phyloP scores from a whole-genome alignment of 1,139 yeast genomes.

The Pichia kudriavzevii region DNA sequence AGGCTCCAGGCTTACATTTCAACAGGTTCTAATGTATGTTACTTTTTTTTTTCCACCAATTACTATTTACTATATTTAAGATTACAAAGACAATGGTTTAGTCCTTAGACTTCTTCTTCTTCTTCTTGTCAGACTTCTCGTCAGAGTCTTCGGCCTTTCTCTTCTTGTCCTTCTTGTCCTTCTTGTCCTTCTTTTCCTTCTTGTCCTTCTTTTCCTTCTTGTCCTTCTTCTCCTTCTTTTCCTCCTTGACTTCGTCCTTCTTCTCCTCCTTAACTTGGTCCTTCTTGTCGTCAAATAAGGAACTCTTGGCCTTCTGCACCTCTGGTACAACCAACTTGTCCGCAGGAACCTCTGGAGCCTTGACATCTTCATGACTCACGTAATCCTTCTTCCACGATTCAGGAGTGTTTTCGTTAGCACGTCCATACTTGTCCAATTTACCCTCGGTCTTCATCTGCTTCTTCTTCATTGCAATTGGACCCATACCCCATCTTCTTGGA shows the following conservation, averaged over 20 bases:
- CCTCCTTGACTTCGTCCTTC: slow-evolving; percentile 27
- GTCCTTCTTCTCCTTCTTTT: slow-evolving; percentile 37
- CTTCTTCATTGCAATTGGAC: slow-evolving; percentile 98
- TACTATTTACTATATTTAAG: too few relatives aligned
- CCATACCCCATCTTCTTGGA: slow-evolving; percentile 99
- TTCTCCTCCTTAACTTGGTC: slow-evolving; percentile 31
- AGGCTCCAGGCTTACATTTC: too few relatives aligned
- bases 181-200: slow-evolving; percentile 52
- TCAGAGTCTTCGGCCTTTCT: slow-evolving; percentile 47
- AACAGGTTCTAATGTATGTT: too few relatives aligned
- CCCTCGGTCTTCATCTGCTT: slow-evolving; percentile 97
- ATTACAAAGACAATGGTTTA: too few relatives aligned
- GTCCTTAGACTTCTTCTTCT: slow-evolving; percentile 30
- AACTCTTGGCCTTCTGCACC: slow-evolving; percentile 41
- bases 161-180: slow-evolving; percentile 46
- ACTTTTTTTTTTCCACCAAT: too few relatives aligned
- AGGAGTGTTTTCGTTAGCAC: slow-evolving; percentile 90
- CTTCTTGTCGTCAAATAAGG: slow-evolving; percentile 29
- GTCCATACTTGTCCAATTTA: slow-evolving; percentile 91
- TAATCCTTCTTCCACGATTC: slow-evolving; percentile 84
- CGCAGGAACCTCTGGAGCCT: slow-evolving; percentile 36
- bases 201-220: slow-evolving; percentile 48
- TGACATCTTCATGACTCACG: slow-evolving; percentile 69
- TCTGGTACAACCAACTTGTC: slow-evolving; percentile 37
- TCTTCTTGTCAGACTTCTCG: slow-evolving; percentile 33